A percentile compares a stretch with the other conserved stretches of the same genome.
Evolutionary conservation across 1,284 basidiomycete species (phyloP).

Genomic region (Fistulina hepatica): DNA sequence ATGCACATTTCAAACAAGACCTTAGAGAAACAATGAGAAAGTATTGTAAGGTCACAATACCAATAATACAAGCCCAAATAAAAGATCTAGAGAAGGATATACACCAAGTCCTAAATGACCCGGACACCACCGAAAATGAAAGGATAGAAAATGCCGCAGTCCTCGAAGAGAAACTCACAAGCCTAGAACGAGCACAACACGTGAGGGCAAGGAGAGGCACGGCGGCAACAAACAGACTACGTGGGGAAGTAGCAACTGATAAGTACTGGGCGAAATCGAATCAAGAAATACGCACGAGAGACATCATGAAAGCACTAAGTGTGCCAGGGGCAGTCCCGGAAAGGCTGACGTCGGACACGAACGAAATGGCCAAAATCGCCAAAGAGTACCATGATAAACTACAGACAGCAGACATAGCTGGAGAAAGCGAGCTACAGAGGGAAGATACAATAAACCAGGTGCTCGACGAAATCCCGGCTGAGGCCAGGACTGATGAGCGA

Average conservation of each 20-base stretch:
- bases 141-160: neutral
- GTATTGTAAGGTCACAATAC: neutral
- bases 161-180: neutral
- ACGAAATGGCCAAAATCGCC: slow-evolving; percentile 8
- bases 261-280: slow-evolving; percentile 2
- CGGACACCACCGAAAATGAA: neutral
- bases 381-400: slow-evolving; percentile 7
- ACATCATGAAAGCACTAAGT: neutral
- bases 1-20: neutral
- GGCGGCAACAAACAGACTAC: slow-evolving; percentile 6
- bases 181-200: neutral
- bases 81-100: neutral
- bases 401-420: neutral
- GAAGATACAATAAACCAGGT: neutral
- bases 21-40: slow-evolving; percentile 1
- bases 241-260: slow-evolving; percentile 16
- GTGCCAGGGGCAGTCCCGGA: neutral
- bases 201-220: neutral
- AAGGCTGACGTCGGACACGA: slow-evolving; percentile 1
- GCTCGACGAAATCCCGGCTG: neutral
- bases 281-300: neutral
- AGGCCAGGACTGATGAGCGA: neutral
- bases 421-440: neutral
- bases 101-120: neutral
- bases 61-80: neutral